Percentiles rank a stretch among this genome's conserved stretches.
Evolutionary conservation across 257 asterid genomes (phyloP).

Genomic region (Lithospermum erythrorhizon): DNA sequence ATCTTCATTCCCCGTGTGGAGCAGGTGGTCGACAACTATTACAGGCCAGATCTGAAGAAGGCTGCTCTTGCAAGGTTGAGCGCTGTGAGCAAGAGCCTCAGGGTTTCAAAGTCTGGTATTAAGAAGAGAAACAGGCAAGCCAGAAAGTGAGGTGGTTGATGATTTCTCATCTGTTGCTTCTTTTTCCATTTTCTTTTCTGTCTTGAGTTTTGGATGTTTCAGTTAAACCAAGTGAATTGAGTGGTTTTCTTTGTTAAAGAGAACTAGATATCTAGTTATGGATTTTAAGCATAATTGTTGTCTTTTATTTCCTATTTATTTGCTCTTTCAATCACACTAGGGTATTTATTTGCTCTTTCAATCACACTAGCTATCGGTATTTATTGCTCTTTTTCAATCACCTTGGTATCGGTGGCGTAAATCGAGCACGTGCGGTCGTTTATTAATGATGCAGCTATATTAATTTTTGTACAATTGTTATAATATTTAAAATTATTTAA

Average conservation of each 20-base stretch:
- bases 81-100: conserved; percentile 72
- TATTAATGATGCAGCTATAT: no score
- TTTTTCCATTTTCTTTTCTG: conserved; percentile 2
- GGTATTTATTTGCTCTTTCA: no score
- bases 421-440: no score
- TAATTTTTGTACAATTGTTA: no score
- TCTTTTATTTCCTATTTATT: no score
- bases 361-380: no score
- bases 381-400: no score
- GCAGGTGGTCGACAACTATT: conserved; percentile 71
- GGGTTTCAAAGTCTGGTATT: conserved; percentile 80
- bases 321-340: background rate
- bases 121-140: conserved; percentile 84
- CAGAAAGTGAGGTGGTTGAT: conserved; percentile 10
- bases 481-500: no score
- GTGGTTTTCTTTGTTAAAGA: background rate
- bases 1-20: background rate
- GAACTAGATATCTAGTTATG: background rate
- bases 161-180: conserved; percentile 6
- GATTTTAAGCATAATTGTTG: background rate
- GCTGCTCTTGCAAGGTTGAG: conserved; percentile 90
- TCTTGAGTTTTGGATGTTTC: conserved; percentile 8
- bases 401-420: no score
- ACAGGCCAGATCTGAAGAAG: conserved; percentile 87
- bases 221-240: background rate